Evolutionary conservation across 768 basidiomycete species (phyloP), one percentile per base, ranked within the genome.

Genomic region (Amanita rimosa): DNA sequence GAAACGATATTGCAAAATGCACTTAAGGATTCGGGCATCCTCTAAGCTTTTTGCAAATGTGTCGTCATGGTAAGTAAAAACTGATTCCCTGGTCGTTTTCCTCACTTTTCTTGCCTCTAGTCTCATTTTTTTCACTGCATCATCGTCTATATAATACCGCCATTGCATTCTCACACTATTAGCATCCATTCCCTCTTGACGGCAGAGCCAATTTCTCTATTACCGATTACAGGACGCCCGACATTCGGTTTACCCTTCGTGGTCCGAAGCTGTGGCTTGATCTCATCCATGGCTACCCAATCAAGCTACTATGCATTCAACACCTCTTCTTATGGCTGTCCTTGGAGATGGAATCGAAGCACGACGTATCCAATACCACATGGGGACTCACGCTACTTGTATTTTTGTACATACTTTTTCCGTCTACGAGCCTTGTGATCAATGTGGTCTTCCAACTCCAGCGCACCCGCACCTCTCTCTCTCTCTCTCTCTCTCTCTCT

Each of bases 1-100:
- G 91, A 94, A 66, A 93, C 91, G n/a, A 92, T 94, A 48, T 62
- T 93, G 48, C 85, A 89, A 65, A 92, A 91, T 60, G 89, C 89
- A 2, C 67, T 92, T 5, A 80, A 85, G 60, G 89, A 91, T 57
- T 85, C 82, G 0, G 89, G 89, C 49, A 90, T 92, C 57, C 76
- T 93, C 60, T 66, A 57, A 58, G 31, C 17, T 5, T 16, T 40
- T 9, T 17, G 27, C 16, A 19, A 31, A 26, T 22, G 17, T 39
- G 29, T 9, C 19, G 10, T 39, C 37, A 39, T 40, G 38, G 47
- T 48, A 22, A 40, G 47, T 29, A 14, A 4, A 24, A 14, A 8
- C 35, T 16, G 10, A 9, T 13, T 31, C 19, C 3, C 24, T 26
- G 38, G 1, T 38, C 16, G 14, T 9, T 4, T 31, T 17, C 44